Evolutionary conservation across 208 protist genomes (phyloP).

Genomic region (Acanthamoeba polyphaga): DNA sequence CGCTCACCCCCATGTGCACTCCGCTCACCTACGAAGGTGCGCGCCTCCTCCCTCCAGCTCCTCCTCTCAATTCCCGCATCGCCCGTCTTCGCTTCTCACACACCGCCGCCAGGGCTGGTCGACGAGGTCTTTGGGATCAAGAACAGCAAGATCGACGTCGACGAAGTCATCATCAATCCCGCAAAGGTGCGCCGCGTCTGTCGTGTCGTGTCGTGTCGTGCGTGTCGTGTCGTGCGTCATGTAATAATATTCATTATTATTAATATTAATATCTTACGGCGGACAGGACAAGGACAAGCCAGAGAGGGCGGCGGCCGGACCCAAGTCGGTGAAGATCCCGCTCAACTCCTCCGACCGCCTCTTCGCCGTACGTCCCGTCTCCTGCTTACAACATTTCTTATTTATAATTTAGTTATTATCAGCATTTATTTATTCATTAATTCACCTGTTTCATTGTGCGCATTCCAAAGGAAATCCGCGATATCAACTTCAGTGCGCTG

Average conservation of each 20-base stretch:
- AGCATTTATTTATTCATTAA: no score
- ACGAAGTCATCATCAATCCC: not conserved
- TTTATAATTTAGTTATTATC: no score
- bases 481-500: conserved; percentile 83
- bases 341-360: conserved; percentile 49
- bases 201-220: not conserved
- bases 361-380: not conserved
- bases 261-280: no score
- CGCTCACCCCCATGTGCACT: conserved; percentile 61
- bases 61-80: not conserved
- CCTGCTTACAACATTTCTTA: no score
- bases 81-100: not conserved
- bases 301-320: not conserved
- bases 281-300: not conserved
- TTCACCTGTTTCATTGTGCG: no score
- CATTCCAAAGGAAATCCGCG: conserved; percentile 71
- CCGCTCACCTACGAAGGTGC: conserved; percentile 66
- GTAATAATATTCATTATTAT: no score
- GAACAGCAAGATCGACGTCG: conserved; percentile 35
- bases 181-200: not conserved
- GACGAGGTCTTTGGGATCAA: conserved; percentile 63
- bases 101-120: not conserved
- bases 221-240: no score
- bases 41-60: no score
- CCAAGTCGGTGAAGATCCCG: conserved; percentile 24